Base-by-base conservation (phyloP, 2,329 filamentous ascomycete genomes). In the Aspergillus amoenus region DNA sequence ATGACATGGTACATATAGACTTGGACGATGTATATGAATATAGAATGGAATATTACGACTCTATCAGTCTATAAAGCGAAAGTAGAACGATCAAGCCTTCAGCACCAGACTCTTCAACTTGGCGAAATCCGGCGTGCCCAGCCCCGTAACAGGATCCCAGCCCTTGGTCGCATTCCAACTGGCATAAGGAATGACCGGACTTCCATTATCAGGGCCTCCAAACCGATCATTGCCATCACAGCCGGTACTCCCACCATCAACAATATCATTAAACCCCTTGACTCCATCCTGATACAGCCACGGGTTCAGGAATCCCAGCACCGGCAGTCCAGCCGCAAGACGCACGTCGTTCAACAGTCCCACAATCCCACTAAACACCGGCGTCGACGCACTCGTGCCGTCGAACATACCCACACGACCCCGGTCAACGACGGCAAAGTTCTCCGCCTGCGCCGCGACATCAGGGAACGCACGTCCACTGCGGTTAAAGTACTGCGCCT, bases 291-390 rank as follows among this genome's bases (percentile, higher is more conserved):
- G 69, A 66, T 87, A 87, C 5, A 87, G 66, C 81, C 82, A 85
- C 0, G 84, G 84, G 64, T 87, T 87, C 46, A 87, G 59, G 73
- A 84, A 87, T 0, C 84, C 84, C 43, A 87, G 70, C 0, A 77
- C 69, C 0, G 78, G 66, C 66, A 81, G 79, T 5, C 81, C 81
- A 6, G 70, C 73, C 0, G 77, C 71, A 17, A 87, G 69, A 34
- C 84, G 75, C 0, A 81, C 83, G 63, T 88, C 85, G 63, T 89
- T 89, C 55, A 89, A 72, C 4, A 89, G 78, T 1, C 82, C 77
- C 41, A 89, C 74, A 47, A 89, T 76, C 6, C 78, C 82, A 0
- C 83, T 81, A 22, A 84, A 83, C 0, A 84, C 73, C 0, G 88
- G 88, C 1, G 82, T 72, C 0, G 85, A 80, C 32, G 84, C 82